phyloP scores from a whole-genome alignment of 495 filamentous ascomycete species.

The Tricharina praecox region DNA sequence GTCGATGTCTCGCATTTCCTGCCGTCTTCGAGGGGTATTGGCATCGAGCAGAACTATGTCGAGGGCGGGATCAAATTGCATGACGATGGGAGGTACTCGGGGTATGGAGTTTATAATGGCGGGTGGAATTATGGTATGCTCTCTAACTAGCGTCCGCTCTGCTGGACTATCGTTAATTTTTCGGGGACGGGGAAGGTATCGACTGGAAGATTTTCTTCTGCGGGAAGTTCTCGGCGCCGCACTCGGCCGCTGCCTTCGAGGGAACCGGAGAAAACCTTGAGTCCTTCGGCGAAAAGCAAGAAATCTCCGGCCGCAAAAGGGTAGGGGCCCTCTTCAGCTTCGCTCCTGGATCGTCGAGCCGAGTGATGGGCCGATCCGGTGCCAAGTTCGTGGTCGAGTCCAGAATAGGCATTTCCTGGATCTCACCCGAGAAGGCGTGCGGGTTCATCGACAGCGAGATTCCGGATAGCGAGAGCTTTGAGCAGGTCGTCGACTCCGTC shows the following conservation, averaged over 20 bases:
- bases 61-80: constrained; percentile 43
- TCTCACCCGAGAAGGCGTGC: constrained; percentile 48
- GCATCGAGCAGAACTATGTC: constrained; percentile 47
- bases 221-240: constrained; percentile 39
- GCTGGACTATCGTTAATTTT: not conserved
- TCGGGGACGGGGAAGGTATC: constrained; percentile 1
- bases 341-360: not conserved
- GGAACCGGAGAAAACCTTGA: constrained; percentile 28
- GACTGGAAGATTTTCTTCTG: constrained; percentile 56
- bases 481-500: constrained; percentile 33
- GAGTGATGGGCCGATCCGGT: not conserved
- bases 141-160: not conserved
- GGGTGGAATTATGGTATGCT: constrained; percentile 42
- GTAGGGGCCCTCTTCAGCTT: constrained; percentile 34
- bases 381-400: constrained; percentile 34
- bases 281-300: constrained; percentile 14
- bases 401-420: constrained; percentile 54
- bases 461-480: constrained; percentile 33
- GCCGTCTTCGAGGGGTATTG: constrained; percentile 41
- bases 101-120: constrained; percentile 46
- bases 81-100: constrained; percentile 42
- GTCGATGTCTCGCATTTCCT: constrained; percentile 59
- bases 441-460: constrained; percentile 42
- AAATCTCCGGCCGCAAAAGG: constrained; percentile 22
- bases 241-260: constrained; percentile 34